Evolutionary conservation across 179 eudicot species (phyloP).

Genomic region (Beta lomatogona): DNA sequence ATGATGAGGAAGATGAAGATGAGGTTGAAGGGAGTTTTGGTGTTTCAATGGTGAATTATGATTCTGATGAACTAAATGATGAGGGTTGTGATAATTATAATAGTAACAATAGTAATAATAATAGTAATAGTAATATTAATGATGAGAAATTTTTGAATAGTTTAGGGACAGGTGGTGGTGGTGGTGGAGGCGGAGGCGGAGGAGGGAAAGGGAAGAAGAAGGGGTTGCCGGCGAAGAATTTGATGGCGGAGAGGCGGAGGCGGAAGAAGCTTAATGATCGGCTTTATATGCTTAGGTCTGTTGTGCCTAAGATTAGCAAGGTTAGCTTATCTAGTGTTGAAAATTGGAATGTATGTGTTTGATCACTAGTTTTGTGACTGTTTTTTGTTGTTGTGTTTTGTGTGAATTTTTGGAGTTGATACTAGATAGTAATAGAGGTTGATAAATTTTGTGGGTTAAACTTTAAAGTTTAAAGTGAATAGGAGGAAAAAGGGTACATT

Average conservation of each 20-base stretch:
- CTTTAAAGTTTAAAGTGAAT: no score
- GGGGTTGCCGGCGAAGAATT: slow-evolving; percentile 91
- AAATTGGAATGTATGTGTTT: no score
- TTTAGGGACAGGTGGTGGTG: slow-evolving; percentile 36
- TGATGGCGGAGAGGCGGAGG: slow-evolving; percentile 96
- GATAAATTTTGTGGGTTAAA: no score
- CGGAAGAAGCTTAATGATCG: slow-evolving; percentile 97
- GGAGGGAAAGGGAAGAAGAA: slow-evolving; percentile 75
- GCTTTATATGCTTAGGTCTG: slow-evolving; percentile 92
- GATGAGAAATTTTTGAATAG: slow-evolving; percentile 39
- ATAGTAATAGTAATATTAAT: slow-evolving; percentile 22
- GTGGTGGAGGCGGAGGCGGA: slow-evolving; percentile 32
- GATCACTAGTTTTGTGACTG: no score
- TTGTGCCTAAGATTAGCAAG: slow-evolving; percentile 98
- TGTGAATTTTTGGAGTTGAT: no score
- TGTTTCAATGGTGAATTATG: slow-evolving; percentile 17
- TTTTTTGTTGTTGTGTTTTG: no score
- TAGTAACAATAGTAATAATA: neutral
- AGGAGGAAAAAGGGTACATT: no score
- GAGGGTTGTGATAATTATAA: neutral
- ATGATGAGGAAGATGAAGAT: no score
- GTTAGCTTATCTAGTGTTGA: slow-evolving; percentile 30
- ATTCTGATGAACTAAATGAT: slow-evolving; percentile 20
- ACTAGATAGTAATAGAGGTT: no score
- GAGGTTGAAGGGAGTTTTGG: slow-evolving; percentile 21